Evolutionary conservation across 2,329 filamentous ascomycete genomes (phyloP).

Genomic region (Atkinsonella texensis): DNA sequence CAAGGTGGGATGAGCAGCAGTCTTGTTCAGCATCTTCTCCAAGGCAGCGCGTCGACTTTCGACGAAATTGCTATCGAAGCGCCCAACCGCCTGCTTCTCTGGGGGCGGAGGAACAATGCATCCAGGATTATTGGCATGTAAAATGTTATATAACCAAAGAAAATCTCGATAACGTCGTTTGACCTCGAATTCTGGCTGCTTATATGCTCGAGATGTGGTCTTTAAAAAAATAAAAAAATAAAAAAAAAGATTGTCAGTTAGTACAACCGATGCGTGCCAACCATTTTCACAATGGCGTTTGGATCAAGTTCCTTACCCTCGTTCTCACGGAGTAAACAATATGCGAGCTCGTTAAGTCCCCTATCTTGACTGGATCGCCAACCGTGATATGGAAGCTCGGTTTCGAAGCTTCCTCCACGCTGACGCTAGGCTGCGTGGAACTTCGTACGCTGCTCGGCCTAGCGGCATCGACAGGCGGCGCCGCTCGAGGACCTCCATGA

Average conservation of each 20-base stretch:
- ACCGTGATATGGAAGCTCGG: conserved; percentile 84
- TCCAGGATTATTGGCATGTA: conserved; percentile 90
- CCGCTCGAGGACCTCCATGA: conserved; percentile 44
- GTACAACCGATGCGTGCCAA: neutral
- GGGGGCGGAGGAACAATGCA: conserved; percentile 91
- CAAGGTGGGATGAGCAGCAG: conserved; percentile 73
- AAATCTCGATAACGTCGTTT: conserved; percentile 93
- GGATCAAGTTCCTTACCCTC: conserved; percentile 43
- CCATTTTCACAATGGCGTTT: neutral
- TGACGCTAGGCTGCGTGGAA: conserved; percentile 64
- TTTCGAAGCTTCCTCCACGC: conserved; percentile 85
- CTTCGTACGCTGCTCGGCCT: conserved; percentile 38
- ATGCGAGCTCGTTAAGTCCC: conserved; percentile 90
- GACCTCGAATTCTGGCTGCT: conserved; percentile 82
- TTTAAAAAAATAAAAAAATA: conserved; percentile 22
- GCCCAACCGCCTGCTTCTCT: conserved; percentile 93
- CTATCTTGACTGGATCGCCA: conserved; percentile 95
- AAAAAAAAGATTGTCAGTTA: neutral
- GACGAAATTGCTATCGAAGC: conserved; percentile 94
- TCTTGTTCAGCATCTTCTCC: conserved; percentile 98
- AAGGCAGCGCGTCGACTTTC: conserved; percentile 82
- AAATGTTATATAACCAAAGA: conserved; percentile 89
- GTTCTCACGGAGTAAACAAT: conserved; percentile 96
- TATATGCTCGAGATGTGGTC: conserved; percentile 95
- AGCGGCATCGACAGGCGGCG: conserved; percentile 50